Evolutionary conservation across 2,329 filamentous ascomycete species (phyloP).

Genomic region (Biscogniauxia marginata): DNA sequence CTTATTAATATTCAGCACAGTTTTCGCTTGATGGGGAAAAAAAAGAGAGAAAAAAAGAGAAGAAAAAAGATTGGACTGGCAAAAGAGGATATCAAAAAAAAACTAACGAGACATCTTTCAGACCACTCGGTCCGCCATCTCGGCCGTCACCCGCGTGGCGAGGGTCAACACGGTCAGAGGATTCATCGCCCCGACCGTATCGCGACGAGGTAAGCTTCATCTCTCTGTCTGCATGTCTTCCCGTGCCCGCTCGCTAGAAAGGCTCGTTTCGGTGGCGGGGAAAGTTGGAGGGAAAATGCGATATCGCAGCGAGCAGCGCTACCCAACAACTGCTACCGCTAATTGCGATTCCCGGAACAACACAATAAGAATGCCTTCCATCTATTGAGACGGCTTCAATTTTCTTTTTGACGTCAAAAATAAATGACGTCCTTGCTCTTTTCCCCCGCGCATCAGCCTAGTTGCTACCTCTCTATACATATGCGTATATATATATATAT

Average conservation of each 20-base stretch:
- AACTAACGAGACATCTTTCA: too few species aligned
- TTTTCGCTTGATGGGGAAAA: slow-evolving; percentile 5
- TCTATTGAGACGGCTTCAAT: neutral
- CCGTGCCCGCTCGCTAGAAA: neutral
- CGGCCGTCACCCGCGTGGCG: slow-evolving; percentile 50
- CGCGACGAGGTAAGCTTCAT: slow-evolving; percentile 56
- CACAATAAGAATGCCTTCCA: neutral
- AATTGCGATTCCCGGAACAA: too few species aligned
- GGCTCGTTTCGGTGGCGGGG: neutral
- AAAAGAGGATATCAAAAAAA: slow-evolving; percentile 27
- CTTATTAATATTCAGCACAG: slow-evolving; percentile 7
- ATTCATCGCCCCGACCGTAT: slow-evolving; percentile 61
- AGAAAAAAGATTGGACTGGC: neutral
- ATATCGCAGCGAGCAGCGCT: neutral
- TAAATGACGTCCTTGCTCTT: too few species aligned
- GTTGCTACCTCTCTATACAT: too few species aligned
- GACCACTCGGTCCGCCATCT: slow-evolving; percentile 51
- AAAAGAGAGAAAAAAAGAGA: slow-evolving; percentile 19
- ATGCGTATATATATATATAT: too few species aligned
- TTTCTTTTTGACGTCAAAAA: too few species aligned
- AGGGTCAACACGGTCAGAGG: slow-evolving; percentile 48
- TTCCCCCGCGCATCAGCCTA: too few species aligned
- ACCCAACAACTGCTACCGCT: neutral
- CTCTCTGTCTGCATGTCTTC: slow-evolving; percentile 15
- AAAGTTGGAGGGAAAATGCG: neutral